phyloP scores from a whole-genome alignment of 2,329 filamentous ascomycete species.

The Fusarium marasasianum region DNA sequence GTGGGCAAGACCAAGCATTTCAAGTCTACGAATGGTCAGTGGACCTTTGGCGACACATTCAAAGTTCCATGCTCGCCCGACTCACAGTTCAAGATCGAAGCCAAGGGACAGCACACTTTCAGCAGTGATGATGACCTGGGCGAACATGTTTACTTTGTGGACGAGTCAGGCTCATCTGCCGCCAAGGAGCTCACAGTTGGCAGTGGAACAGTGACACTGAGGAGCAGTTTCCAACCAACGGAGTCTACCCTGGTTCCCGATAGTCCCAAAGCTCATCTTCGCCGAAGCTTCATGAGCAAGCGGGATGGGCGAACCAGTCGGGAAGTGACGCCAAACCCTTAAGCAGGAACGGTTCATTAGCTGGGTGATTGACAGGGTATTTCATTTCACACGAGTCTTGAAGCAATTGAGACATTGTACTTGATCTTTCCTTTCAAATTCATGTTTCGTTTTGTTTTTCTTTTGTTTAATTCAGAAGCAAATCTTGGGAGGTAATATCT shows the following conservation, averaged over 20 bases:
- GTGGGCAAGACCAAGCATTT: conserved; percentile 93
- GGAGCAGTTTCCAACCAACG: conserved; percentile 73
- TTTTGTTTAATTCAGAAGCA: conserved; percentile 19
- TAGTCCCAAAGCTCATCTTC: conserved; percentile 58
- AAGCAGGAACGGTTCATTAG: background rate
- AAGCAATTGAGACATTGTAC: background rate
- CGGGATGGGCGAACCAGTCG: conserved; percentile 56
- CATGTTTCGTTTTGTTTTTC: background rate
- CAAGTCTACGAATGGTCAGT: conserved; percentile 73
- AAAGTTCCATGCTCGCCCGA: conserved; percentile 82
- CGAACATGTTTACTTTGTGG: conserved; percentile 90
- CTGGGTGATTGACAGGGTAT: background rate
- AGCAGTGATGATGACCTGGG: conserved; percentile 85
- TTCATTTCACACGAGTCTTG: conserved; percentile 1
- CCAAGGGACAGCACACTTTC: conserved; percentile 86
- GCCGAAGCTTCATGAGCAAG: conserved; percentile 66
- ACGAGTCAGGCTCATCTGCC: conserved; percentile 73
- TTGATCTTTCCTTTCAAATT: conserved; percentile 6
- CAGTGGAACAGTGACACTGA: conserved; percentile 74
- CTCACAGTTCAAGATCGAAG: conserved; percentile 84
- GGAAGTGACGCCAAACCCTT: conserved; percentile 55
- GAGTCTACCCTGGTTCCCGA: conserved; percentile 56
- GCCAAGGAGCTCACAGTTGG: conserved; percentile 83
- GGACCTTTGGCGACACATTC: conserved; percentile 82
- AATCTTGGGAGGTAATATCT: conserved; percentile 25